phyloP scores from a whole-genome alignment of 2,329 filamentous ascomycete genomes.

The Fusarium xyrophilum region DNA sequence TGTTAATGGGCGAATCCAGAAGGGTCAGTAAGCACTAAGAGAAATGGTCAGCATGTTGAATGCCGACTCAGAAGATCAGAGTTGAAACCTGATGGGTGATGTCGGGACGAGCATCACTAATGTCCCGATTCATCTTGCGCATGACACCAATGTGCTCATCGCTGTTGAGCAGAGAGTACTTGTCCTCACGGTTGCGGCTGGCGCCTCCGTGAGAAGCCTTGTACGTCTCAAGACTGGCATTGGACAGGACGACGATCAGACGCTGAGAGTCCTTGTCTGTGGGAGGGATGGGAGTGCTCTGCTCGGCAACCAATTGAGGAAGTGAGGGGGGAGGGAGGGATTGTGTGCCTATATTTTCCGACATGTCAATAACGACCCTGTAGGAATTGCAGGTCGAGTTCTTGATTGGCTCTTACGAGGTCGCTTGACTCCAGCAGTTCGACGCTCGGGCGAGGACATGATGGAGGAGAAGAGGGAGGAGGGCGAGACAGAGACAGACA shows the following conservation, averaged over 20 bases:
- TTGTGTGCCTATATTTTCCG: conserved; percentile 73
- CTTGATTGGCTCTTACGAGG: conserved; percentile 48
- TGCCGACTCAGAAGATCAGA: conserved; percentile 45
- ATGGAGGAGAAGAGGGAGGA: conserved; percentile 10
- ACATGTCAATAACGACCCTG: conserved; percentile 28
- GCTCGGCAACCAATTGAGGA: conserved; percentile 91
- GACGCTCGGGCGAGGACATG: conserved; percentile 52
- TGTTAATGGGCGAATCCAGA: conserved; percentile 98
- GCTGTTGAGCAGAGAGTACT: conserved; percentile 97
- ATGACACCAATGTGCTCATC: conserved; percentile 99
- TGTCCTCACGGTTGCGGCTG: conserved; percentile 79
- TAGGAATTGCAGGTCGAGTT: not conserved
- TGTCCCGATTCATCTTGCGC: conserved; percentile 99
- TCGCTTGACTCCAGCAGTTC: conserved; percentile 51
- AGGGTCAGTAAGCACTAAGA: conserved; percentile 91
- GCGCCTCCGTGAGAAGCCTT: conserved; percentile 80
- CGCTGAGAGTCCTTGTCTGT: conserved; percentile 91
- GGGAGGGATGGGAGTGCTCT: conserved; percentile 81
- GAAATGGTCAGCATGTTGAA: conserved; percentile 54
- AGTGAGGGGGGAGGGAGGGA: conserved; percentile 91
- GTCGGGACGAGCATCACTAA: conserved; percentile 95
- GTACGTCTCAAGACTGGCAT: conserved; percentile 97
- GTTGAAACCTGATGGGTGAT: conserved; percentile 91
- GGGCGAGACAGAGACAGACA: not conserved
- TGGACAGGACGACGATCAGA: conserved; percentile 93